phyloP scores from a whole-genome alignment of 2,329 filamentous ascomycete species.

The Phaeosphaeriaceae sp. region DNA sequence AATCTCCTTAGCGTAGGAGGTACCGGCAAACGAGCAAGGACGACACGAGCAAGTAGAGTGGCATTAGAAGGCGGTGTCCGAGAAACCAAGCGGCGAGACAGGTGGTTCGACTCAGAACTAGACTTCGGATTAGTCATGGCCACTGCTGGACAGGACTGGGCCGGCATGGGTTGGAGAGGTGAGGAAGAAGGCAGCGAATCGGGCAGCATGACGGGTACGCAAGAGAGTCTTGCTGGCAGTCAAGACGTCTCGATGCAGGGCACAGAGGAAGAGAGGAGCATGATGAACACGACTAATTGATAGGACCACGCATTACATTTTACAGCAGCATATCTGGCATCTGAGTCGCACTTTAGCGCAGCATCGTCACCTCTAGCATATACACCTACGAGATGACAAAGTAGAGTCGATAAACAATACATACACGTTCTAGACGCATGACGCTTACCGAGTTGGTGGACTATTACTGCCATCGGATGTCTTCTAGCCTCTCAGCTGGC shows the following conservation, averaged over 20 bases:
- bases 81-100: conserved; percentile 70
- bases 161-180: conserved; percentile 37
- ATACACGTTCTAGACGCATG: background rate
- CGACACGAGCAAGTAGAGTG: conserved; percentile 75
- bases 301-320: background rate
- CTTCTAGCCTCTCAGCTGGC: background rate
- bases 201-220: conserved; percentile 16
- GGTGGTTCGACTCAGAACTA: conserved; percentile 71
- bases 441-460: background rate
- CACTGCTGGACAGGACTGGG: conserved; percentile 60
- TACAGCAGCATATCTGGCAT: background rate
- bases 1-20: conserved; percentile 68
- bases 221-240: conserved; percentile 10
- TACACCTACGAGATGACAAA: background rate
- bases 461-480: background rate
- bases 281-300: background rate
- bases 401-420: background rate
- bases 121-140: conserved; percentile 68
- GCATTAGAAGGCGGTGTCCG: conserved; percentile 78
- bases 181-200: conserved; percentile 7
- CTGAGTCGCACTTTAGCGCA: background rate
- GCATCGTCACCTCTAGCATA: background rate
- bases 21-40: conserved; percentile 66
- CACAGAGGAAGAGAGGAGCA: background rate
- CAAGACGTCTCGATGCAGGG: conserved; percentile 6